Conservation (phyloP, 169 alveolate species). For the Cryptosporidium ryanae region DNA sequence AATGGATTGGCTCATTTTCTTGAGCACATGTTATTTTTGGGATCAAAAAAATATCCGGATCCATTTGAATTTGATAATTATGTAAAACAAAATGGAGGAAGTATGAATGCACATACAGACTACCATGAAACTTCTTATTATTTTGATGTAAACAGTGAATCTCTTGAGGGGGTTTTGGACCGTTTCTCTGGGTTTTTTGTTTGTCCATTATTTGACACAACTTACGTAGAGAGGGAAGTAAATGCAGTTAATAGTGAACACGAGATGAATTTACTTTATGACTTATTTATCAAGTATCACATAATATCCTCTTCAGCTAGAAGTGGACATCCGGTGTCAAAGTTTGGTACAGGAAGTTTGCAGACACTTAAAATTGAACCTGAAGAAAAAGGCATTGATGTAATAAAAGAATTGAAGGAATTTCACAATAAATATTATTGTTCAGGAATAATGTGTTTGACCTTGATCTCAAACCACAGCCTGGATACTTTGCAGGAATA, state of each 20-base stretch:
- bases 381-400: conserved; percentile 74
- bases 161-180: conserved; percentile 81
- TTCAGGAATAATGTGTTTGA: conserved; percentile 73
- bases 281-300: conserved; percentile 54
- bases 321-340: conserved; percentile 44
- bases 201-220: conserved; percentile 82
- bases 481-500: conserved; percentile 19
- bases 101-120: conserved; percentile 83
- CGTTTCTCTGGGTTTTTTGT: conserved; percentile 82
- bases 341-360: conserved; percentile 78
- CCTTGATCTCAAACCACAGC: conserved; percentile 32
- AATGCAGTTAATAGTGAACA: conserved; percentile 86
- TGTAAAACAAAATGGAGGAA: conserved; percentile 82
- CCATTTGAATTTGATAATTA: conserved; percentile 79
- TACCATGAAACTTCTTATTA: conserved; percentile 84
- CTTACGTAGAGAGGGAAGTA: conserved; percentile 83
- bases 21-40: conserved; percentile 94
- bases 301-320: conserved; percentile 40
- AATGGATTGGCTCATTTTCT: conserved; percentile 94
- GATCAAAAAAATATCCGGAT: conserved; percentile 85
- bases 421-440: conserved; percentile 76
- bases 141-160: conserved; percentile 81
- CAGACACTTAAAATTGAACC: conserved; percentile 77
- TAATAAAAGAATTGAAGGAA: conserved; percentile 59
- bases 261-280: conserved; percentile 81